Evolutionary conservation across 441 rosid species (phyloP).

Genomic region (Arabidopsis hybrid): DNA sequence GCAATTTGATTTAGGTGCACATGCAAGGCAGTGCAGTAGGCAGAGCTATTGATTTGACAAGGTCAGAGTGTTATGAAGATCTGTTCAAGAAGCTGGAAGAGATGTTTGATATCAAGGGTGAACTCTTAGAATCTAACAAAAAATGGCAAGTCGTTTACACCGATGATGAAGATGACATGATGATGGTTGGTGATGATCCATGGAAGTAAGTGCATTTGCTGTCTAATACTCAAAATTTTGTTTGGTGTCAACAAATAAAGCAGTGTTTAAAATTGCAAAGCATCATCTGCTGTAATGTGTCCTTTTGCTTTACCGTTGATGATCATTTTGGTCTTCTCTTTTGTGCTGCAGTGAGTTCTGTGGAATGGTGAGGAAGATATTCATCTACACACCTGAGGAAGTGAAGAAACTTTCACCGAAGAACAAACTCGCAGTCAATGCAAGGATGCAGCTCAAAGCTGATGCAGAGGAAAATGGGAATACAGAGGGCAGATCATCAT

Average conservation of each 20-base stretch:
- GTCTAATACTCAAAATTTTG: neutral
- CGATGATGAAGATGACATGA: constrained; percentile 97
- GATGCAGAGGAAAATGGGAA: constrained; percentile 57
- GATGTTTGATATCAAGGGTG: constrained; percentile 92
- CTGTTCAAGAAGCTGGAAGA: constrained; percentile 84
- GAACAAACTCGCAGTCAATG: constrained; percentile 58
- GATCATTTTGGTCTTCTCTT: constrained; percentile 5
- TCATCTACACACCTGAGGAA: constrained; percentile 90
- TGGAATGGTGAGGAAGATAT: constrained; percentile 91
- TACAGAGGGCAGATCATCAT: constrained; percentile 73
- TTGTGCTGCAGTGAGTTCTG: constrained; percentile 86
- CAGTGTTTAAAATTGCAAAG: neutral
- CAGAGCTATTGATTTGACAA: constrained; percentile 94
- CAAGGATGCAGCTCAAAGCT: constrained; percentile 50
- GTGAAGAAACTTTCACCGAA: constrained; percentile 89
- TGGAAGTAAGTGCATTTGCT: constrained; percentile 84
- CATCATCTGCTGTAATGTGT: neutral
- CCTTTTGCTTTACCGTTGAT: neutral
- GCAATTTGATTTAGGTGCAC: constrained; percentile 69
- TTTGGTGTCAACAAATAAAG: neutral
- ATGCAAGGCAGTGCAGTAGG: constrained; percentile 99
- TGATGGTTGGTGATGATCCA: constrained; percentile 99
- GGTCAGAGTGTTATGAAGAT: constrained; percentile 71
- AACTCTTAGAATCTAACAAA: constrained; percentile 71
- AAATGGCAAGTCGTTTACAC: constrained; percentile 98